Evolutionary conservation across 148 eudicot species (phyloP).

Genomic region (Chenopodium berlandieri): DNA sequence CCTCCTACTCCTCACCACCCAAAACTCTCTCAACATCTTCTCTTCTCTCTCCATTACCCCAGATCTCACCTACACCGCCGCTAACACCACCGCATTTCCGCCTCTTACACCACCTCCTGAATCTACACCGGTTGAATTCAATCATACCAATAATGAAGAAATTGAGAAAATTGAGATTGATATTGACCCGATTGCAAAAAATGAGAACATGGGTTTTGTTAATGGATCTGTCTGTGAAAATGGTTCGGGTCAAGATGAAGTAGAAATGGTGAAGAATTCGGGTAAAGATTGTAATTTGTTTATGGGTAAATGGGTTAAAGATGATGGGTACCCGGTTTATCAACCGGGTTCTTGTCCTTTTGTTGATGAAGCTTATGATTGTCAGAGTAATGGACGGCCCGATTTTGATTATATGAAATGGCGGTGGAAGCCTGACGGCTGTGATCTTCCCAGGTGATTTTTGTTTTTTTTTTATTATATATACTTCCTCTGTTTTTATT

Average conservation of each 20-base stretch:
- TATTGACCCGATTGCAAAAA: background rate
- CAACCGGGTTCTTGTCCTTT: slow-evolving; percentile 76
- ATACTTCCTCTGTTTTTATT: background rate
- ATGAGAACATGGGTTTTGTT: slow-evolving; percentile 11
- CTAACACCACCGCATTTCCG: background rate
- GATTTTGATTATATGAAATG: slow-evolving; percentile 74
- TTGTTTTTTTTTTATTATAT: background rate
- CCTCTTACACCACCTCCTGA: background rate
- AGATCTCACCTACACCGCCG: slow-evolving; percentile 1
- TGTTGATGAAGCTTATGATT: slow-evolving; percentile 87
- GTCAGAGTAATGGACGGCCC: slow-evolving; percentile 78
- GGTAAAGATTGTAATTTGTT: slow-evolving; percentile 51
- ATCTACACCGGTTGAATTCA: background rate
- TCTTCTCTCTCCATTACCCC: slow-evolving; percentile 30
- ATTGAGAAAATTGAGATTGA: background rate
- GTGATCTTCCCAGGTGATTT: slow-evolving; percentile 80
- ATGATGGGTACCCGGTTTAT: slow-evolving; percentile 67
- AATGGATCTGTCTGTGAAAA: slow-evolving; percentile 14
- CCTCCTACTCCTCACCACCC: slow-evolving; percentile 31
- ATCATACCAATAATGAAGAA: background rate
- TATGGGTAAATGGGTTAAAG: slow-evolving; percentile 79
- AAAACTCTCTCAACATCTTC: slow-evolving; percentile 24
- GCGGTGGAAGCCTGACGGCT: slow-evolving; percentile 89
- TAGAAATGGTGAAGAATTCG: slow-evolving; percentile 5
- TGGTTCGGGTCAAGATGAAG: background rate